Conservation (phyloP, 306 rosid species). For the Malus orientalis region DNA sequence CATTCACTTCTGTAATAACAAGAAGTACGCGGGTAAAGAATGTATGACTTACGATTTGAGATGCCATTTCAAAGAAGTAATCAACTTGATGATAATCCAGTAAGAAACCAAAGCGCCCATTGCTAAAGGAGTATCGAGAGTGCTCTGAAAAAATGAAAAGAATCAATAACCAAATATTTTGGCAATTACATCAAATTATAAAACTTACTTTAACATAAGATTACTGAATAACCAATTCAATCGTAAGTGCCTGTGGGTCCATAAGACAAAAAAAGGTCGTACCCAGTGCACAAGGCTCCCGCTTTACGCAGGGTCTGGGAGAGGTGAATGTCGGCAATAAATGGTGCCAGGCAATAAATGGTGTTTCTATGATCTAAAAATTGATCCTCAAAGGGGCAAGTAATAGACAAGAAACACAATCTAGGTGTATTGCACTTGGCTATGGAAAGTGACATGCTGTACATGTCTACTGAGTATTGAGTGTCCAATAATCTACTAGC, state of each 20-base stretch:
- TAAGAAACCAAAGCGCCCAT: conserved; percentile 43
- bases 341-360: neutral
- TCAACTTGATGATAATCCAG: conserved; percentile 36
- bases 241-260: neutral
- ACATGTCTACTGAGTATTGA: neutral
- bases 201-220: neutral
- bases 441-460: neutral
- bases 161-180: conserved; percentile 5
- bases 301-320: too few species aligned
- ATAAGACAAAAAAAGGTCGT: too few species aligned
- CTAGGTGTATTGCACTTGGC: neutral
- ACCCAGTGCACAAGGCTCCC: too few species aligned
- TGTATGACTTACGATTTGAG: conserved; percentile 31
- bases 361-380: neutral
- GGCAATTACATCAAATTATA: neutral
- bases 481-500: neutral
- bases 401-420: neutral
- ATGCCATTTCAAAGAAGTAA: conserved; percentile 28
- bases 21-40: conserved; percentile 11
- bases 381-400: neutral
- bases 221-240: neutral
- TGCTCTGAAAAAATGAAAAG: conserved; percentile 41
- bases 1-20: conserved; percentile 11
- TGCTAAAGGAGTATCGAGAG: conserved; percentile 61
- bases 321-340: too few species aligned